These are phyloP conservation scores for Coffea humblotiana DNA, from an alignment of 305 asterid species.

Conservation along the genomic window DNA sequence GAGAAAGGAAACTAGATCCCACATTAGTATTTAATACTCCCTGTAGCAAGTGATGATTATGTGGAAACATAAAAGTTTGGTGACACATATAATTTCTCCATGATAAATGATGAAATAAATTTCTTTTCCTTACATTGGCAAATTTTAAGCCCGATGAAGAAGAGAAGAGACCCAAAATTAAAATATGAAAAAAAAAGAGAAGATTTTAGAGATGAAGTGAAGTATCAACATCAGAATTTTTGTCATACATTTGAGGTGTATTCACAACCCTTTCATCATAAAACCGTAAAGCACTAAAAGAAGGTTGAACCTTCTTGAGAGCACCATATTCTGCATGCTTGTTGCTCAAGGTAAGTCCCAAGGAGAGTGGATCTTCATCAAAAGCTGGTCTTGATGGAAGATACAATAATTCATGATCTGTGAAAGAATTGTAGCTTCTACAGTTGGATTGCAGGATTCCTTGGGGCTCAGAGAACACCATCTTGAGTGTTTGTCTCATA, in stretches of 20 bases:
- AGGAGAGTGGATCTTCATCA: conserved; percentile 21
- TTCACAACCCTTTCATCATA: conserved; percentile 4
- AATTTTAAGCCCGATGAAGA: no score
- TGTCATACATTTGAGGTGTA: background rate
- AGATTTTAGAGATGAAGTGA: conserved; percentile 23
- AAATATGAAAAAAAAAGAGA: background rate
- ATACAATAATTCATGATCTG: background rate
- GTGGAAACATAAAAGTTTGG: no score
- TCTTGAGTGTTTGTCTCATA: background rate
- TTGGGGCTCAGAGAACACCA: conserved; percentile 12
- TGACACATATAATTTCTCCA: no score
- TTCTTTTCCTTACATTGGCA: background rate
- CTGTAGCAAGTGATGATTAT: no score
- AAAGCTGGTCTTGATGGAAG: background rate
- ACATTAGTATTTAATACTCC: no score
- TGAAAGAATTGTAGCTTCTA: background rate
- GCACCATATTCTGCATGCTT: conserved; percentile 5
- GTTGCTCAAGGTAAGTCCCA: conserved; percentile 9
- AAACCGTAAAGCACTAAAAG: conserved; percentile 2
- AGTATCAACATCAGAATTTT: conserved; percentile 22
- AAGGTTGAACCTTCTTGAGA: background rate
- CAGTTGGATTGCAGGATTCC: background rate
- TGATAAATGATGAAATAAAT: no score
- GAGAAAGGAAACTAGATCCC: no score
- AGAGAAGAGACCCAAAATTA: background rate